Percentiles rank a stretch among this genome's conserved stretches.
phyloP scores from a whole-genome alignment of 2,329 filamentous ascomycete species.

The Dendryphion nanum region DNA sequence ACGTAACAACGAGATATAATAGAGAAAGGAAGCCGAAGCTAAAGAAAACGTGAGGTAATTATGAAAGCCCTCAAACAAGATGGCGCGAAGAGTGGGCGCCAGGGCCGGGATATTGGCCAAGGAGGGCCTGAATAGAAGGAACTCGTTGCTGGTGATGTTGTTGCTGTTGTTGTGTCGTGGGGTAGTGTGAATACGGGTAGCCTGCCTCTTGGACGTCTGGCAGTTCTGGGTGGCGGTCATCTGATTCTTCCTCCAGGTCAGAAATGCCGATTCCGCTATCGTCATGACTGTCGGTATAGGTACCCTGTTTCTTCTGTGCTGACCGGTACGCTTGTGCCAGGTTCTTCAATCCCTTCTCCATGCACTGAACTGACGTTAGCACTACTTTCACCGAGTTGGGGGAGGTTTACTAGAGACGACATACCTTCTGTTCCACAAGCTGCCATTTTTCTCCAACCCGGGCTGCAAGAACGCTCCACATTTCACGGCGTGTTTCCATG shows the following conservation, averaged over 20 bases:
- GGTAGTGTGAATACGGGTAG: not conserved
- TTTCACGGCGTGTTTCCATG: slow-evolving; percentile 74
- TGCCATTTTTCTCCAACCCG: slow-evolving; percentile 56
- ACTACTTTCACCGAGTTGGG: too few species aligned
- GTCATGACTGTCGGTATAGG: slow-evolving; percentile 52
- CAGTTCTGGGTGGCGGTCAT: slow-evolving; percentile 30
- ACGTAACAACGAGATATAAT: too few species aligned
- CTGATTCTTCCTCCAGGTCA: slow-evolving; percentile 47
- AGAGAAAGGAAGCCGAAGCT: slow-evolving; percentile 12
- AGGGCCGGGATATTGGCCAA: slow-evolving; percentile 16
- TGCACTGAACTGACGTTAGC: slow-evolving; percentile 56
- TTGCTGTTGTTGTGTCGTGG: slow-evolving; percentile 9
- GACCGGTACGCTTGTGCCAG: slow-evolving; percentile 68
- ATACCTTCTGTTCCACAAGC: slow-evolving; percentile 78
- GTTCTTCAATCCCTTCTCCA: slow-evolving; percentile 81
- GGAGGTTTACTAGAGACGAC: slow-evolving; percentile 14
- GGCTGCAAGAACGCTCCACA: slow-evolving; percentile 75
- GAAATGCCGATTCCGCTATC: slow-evolving; percentile 67
- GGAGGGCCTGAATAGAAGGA: slow-evolving; percentile 42
- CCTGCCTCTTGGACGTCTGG: slow-evolving; percentile 14
- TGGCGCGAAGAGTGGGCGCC: too few species aligned
- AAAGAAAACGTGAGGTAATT: not conserved
- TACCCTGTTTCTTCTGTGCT: slow-evolving; percentile 62
- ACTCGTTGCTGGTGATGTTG: slow-evolving; percentile 21
- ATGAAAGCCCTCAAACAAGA: not conserved